phyloP scores from a whole-genome alignment of 805 yeast genomes.

The Saccharomycopsis fodiens region DNA sequence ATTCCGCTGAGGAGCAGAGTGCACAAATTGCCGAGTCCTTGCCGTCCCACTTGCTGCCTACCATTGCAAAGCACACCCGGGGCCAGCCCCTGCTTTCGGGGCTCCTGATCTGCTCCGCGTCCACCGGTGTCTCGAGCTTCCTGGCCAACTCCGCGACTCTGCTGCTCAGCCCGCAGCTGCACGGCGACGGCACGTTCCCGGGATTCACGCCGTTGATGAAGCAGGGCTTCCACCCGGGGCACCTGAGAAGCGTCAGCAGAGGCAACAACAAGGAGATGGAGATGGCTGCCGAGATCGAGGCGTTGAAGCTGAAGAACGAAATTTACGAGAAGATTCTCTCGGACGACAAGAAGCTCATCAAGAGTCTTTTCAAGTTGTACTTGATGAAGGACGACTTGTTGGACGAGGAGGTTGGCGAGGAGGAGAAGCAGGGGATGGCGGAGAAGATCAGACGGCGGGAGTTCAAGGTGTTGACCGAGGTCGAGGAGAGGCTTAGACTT shows the following conservation, averaged over 20 bases:
- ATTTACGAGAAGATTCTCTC: slow-evolving; percentile 14
- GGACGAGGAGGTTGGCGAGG: background rate
- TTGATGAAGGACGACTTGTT: slow-evolving; percentile 17
- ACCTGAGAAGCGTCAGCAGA: too few relatives aligned
- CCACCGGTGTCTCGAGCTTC: slow-evolving; percentile 9
- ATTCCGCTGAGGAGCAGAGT: too few relatives aligned
- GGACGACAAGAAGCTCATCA: slow-evolving; percentile 18
- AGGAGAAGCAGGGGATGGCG: slow-evolving; percentile 1
- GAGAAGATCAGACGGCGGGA: slow-evolving; percentile 14
- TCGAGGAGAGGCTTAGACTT: slow-evolving; percentile 17
- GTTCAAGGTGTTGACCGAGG: slow-evolving; percentile 18
- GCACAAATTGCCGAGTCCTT: too few relatives aligned
- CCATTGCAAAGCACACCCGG: slow-evolving; percentile 1
- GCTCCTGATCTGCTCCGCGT: slow-evolving; percentile 7
- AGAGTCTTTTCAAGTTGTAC: slow-evolving; percentile 18
- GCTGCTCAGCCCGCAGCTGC: slow-evolving; percentile 10
- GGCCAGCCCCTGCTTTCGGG: slow-evolving; percentile 1
- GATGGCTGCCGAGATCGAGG: slow-evolving; percentile 14
- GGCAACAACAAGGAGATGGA: slow-evolving; percentile 11
- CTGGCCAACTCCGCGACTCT: background rate
- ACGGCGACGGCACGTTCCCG: background rate
- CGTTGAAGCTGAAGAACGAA: slow-evolving; percentile 14
- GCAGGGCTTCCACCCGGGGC: background rate
- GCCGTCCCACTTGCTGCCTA: slow-evolving; percentile 2
- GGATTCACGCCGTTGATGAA: background rate